Evolutionary conservation across 2,329 filamentous ascomycete species (phyloP).

Genomic region (Ilyonectria sp.): DNA sequence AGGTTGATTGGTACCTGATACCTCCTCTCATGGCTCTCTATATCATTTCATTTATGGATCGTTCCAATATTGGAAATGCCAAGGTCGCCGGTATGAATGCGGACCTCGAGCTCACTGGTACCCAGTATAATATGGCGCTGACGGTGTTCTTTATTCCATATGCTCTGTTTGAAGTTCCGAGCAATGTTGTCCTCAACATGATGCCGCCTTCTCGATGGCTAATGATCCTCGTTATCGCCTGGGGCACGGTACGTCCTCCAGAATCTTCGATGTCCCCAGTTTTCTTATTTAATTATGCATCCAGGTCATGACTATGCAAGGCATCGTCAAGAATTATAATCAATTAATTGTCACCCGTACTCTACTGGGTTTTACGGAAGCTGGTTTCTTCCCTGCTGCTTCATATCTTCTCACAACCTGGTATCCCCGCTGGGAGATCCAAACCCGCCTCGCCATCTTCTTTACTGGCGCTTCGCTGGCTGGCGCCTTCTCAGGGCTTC

Average conservation of each 20-base stretch:
- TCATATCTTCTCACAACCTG: slow-evolving; percentile 28
- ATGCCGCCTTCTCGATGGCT: slow-evolving; percentile 26
- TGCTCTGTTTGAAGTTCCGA: slow-evolving; percentile 32
- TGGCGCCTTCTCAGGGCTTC: slow-evolving; percentile 50
- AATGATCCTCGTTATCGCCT: background rate
- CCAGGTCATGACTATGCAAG: slow-evolving; percentile 13
- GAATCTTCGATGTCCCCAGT: background rate
- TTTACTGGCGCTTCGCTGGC: slow-evolving; percentile 37
- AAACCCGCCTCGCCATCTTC: slow-evolving; percentile 35
- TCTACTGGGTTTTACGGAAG: slow-evolving; percentile 15
- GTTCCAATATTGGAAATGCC: slow-evolving; percentile 49
- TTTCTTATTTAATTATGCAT: background rate
- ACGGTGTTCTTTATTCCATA: slow-evolving; percentile 50
- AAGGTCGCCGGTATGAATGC: slow-evolving; percentile 47
- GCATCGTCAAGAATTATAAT: slow-evolving; percentile 17
- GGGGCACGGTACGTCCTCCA: slow-evolving; percentile 21
- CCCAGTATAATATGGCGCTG: slow-evolving; percentile 72
- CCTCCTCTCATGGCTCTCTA: slow-evolving; percentile 39
- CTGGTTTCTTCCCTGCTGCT: slow-evolving; percentile 23
- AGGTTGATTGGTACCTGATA: background rate
- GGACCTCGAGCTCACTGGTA: slow-evolving; percentile 40
- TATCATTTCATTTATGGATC: slow-evolving; percentile 46
- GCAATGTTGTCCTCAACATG: slow-evolving; percentile 30
- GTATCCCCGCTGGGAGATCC: slow-evolving; percentile 33
- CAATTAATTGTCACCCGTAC: slow-evolving; percentile 12